Base-by-base conservation (phyloP, 306 rosid genomes). In the Sphenostylis stenocarpa region DNA sequence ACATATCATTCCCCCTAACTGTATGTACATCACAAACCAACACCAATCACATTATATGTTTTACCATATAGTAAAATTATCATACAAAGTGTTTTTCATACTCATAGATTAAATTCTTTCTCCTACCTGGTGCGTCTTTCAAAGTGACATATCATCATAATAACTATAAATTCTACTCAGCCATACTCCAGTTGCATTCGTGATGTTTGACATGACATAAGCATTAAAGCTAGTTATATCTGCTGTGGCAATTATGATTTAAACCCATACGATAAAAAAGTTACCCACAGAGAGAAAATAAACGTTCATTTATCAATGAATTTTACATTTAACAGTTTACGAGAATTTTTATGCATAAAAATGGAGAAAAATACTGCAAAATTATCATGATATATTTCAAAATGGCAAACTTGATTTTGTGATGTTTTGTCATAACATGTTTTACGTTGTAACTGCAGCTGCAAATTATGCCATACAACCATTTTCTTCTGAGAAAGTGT, bases 1-100 rank as follows among this genome's bases (percentile, higher is more conserved):
- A 31, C 88, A 68, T 51, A 90, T 76, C 76, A 86, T 0, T 3
- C 84, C 84, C 2, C 87, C 92, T 0, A 92, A 7, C 97, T 92
- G 41, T 87, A 76, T 92, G 41, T 87, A 76, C 51, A 45, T 17
- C 2, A 29, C 20, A 64, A 7, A 69, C 1, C 17, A 41, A 49
- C 26, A 57, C 23, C 38, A 38, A 39, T 52, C 4, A 20, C 36
- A 72, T 62, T 1, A 11, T 3, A 66, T n/a, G n/a, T 41, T 36
- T 36, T 2, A 36, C 41, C 7, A 31, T 31, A 31, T 31, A 33
- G 7, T 33, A 33, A 36, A 5, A 17, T 6, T 6, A 51, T 41
- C 4, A 44, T 1, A 53, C 15, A 8, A 53, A 51, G 26, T 51
- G 0, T 6, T 51, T 51, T 16, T 7, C 10, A 51, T 51, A 51